These are phyloP conservation scores for Candida stauntonica DNA, from an alignment of 805 yeast genomes.

Conservation along the genomic window DNA sequence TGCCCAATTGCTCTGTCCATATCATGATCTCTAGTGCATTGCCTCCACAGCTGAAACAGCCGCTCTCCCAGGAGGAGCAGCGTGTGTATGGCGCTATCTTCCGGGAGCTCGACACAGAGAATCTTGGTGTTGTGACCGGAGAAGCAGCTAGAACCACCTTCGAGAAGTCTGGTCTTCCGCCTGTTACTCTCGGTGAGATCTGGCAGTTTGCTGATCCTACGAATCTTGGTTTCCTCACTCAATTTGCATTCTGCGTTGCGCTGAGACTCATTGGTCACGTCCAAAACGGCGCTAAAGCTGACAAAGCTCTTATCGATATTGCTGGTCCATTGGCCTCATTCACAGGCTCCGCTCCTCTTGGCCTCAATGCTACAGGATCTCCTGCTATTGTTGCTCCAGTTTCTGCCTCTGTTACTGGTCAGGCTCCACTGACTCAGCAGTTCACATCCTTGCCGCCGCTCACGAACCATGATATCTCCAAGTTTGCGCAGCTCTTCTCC, in stretches of 20 bases:
- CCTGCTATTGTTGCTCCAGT: constrained; percentile 29
- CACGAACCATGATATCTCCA: constrained; percentile 52
- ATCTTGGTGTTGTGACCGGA: constrained; percentile 81
- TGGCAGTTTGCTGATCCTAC: constrained; percentile 95
- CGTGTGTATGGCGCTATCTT: constrained; percentile 70
- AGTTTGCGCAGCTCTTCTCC: constrained; percentile 68
- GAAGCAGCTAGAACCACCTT: constrained; percentile 77
- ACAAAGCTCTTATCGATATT: constrained; percentile 48
- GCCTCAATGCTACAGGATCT: constrained; percentile 6
- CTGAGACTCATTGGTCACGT: constrained; percentile 86
- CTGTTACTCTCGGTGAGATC: constrained; percentile 75
- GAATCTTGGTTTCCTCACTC: constrained; percentile 79
- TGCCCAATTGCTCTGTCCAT: too few species aligned
- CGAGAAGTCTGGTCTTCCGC: constrained; percentile 80
- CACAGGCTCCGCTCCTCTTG: constrained; percentile 22
- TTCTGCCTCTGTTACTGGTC: constrained; percentile 7
- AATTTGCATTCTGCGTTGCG: constrained; percentile 77
- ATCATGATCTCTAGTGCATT: constrained; percentile 13
- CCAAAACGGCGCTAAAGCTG: constrained; percentile 63
- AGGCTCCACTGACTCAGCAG: constrained; percentile 12
- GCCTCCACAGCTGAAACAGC: constrained; percentile 27
- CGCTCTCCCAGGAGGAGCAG: constrained; percentile 69
- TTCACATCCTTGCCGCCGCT: constrained; percentile 45
- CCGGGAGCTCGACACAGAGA: constrained; percentile 72
- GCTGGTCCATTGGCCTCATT: constrained; percentile 68